Evolutionary conservation across 2,329 filamentous ascomycete genomes (phyloP), one percentile per base, ranked within the genome.

Genomic region (Aspergillus sp.): DNA sequence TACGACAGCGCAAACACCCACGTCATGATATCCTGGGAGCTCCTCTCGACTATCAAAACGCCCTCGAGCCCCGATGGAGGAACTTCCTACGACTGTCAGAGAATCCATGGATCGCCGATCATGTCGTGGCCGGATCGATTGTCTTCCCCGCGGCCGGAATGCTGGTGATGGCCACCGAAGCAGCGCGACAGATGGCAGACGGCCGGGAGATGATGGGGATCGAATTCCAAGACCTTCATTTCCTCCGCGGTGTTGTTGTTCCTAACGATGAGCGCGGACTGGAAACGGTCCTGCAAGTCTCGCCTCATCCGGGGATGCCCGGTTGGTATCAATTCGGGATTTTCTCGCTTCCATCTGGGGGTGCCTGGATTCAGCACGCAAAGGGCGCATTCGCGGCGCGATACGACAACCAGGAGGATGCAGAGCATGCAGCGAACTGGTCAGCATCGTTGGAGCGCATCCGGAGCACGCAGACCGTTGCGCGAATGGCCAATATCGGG

Each of bases 281-380:
- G 7, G 76, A 79, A 54, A 71, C 74, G 53, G 77, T 69, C 4
- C 73, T 74, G 28, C 70, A 70, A 12, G 65, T 79, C 6, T 50
- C 64, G 62, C 43, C 54, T 5, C 53, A 51, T 13, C 29, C 51
- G 4, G 67, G 69, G 3, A 68, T 64, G 0, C 57, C 68, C 10
- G 60, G 60, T 1, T 59, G 59, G 57, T 46, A 58, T 46, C 50
- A 59, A 29, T 64, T 57, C 33, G 54, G 45, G 40, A 56, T 59
- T 37, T 55, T 48, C 29, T 62, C 59, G 2, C 45, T 55, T 32
- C 46, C 53, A 19, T 19, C 19, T 19, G 19, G 19, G 19, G 19
- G 19, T 19, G 19, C 19, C 19, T 19, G 19, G 19, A 19, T 19
- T 19, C 19, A 19, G 19, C 19, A 19, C 19, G 19, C 19, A 19